These are phyloP conservation scores for Pseudoscleropodium purum DNA, from an alignment of 225 moss, liverwort and hornwort genomes.

Conservation along the genomic window DNA sequence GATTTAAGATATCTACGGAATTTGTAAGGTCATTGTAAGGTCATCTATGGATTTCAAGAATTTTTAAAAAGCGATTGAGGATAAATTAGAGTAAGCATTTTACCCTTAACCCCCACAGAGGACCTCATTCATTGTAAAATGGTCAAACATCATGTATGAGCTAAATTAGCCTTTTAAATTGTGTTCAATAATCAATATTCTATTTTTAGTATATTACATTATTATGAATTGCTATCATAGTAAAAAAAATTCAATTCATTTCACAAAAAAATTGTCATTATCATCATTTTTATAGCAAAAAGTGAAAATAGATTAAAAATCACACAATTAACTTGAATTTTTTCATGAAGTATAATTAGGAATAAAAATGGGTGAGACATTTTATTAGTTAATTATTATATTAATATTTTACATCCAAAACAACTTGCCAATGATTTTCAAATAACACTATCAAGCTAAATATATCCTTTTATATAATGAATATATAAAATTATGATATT, in stretches of 20 bases:
- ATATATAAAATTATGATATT: background rate
- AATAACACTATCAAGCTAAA: too few relatives aligned
- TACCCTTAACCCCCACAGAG: background rate
- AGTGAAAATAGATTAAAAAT: background rate
- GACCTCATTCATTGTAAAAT: background rate
- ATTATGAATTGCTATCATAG: rapidly evolving
- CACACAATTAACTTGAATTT: too few relatives aligned
- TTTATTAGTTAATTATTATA: background rate
- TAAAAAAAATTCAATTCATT: background rate
- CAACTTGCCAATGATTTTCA: too few relatives aligned
- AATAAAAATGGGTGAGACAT: background rate
- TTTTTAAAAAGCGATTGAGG: too few relatives aligned
- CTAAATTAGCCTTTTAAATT: background rate
- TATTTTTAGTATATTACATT: background rate
- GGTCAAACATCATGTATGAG: background rate
- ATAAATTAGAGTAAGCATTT: background rate
- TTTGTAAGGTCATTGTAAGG: too few relatives aligned
- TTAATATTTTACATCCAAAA: background rate
- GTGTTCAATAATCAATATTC: background rate
- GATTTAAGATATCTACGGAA: background rate
- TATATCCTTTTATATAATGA: background rate
- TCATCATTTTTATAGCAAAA: background rate
- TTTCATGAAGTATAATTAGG: too few relatives aligned
- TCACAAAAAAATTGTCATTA: too few relatives aligned
- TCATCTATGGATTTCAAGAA: background rate